Evolutionary conservation across 345 rosid species (phyloP), one percentile per base, ranked within the genome.

Genomic region (Acer saccharum): DNA sequence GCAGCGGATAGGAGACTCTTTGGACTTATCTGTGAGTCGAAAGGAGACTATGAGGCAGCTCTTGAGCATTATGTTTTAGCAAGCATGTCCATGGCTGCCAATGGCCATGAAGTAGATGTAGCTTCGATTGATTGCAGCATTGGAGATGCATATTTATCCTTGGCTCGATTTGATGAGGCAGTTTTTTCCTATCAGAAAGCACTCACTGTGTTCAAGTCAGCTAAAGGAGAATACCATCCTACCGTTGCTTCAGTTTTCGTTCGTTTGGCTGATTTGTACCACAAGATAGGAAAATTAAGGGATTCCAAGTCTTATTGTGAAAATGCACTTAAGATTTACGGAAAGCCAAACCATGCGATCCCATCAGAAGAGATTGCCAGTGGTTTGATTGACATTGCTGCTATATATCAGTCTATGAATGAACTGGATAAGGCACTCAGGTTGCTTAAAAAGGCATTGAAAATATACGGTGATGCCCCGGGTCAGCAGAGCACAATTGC

Each of bases 141-240:
- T 20, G 99, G 98, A 35, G 99, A 95, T 76, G 87, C 97, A 7
- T 95, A 95, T 79, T 81, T 95, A 68, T 87, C 97, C 7, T 80
- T 95, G 87, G 88, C 97, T 72, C 85, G 98, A 20, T 94, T 90
- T 25, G 98, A 96, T 54, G 99, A 96, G 76, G 95, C 99, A 10
- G 74, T 92, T 43, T 94, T 90, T 32, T 81, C 99, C 2, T 96
- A 93, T 76, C 98, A 96, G 84, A 96, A 94, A 83, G 98, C 91
- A 4, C 86, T 96, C 20, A 85, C 92, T 0, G 94, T 85, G 60
- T 92, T 91, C 80, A 96, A 90, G 74, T 89, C 94, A 10, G 84
- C 81, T 0, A 92, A 89, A 87, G 97, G 98, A 61, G 99, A 96
- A 82, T 88, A 76, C 25, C 97, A 92, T 80, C 92, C 97, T 9